Evolutionary conservation across 768 basidiomycete species (phyloP).

Genomic region (Mycena galericulata): DNA sequence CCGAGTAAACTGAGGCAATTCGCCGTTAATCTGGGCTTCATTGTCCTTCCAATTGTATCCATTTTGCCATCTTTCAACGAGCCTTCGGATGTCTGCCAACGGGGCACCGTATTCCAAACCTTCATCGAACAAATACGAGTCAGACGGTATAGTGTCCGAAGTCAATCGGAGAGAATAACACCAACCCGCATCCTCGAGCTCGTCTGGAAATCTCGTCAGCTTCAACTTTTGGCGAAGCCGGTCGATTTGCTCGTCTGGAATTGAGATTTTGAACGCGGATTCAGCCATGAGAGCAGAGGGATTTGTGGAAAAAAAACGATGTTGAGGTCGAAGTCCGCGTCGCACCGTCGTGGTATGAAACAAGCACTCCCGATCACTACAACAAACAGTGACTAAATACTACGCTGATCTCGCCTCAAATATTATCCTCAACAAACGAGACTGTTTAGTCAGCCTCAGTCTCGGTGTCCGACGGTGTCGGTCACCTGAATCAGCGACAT

Average conservation of each 20-base stretch:
- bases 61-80: slow-evolving; percentile 62
- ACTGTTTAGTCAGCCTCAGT: too few relatives aligned
- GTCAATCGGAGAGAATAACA: too few relatives aligned
- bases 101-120: slow-evolving; percentile 68
- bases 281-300: slow-evolving; percentile 40
- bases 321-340: too few relatives aligned
- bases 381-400: too few relatives aligned
- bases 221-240: slow-evolving; percentile 60
- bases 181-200: slow-evolving; percentile 59
- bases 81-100: slow-evolving; percentile 60
- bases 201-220: slow-evolving; percentile 65
- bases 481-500: too few relatives aligned
- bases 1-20: slow-evolving; percentile 66
- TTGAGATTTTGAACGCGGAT: slow-evolving; percentile 58
- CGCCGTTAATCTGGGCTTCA: slow-evolving; percentile 62
- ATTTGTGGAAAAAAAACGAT: slow-evolving; percentile 23
- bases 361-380: too few relatives aligned
- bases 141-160: too few relatives aligned
- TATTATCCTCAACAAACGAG: too few relatives aligned
- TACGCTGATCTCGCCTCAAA: too few relatives aligned
- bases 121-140: slow-evolving; percentile 39
- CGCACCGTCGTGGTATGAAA: too few relatives aligned
- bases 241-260: slow-evolving; percentile 57
- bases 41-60: slow-evolving; percentile 69
- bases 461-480: too few relatives aligned